Percentiles rank a stretch among this genome's conserved stretches.
phyloP scores from a whole-genome alignment of 345 rosid genomes.

The Turnera subulata region DNA sequence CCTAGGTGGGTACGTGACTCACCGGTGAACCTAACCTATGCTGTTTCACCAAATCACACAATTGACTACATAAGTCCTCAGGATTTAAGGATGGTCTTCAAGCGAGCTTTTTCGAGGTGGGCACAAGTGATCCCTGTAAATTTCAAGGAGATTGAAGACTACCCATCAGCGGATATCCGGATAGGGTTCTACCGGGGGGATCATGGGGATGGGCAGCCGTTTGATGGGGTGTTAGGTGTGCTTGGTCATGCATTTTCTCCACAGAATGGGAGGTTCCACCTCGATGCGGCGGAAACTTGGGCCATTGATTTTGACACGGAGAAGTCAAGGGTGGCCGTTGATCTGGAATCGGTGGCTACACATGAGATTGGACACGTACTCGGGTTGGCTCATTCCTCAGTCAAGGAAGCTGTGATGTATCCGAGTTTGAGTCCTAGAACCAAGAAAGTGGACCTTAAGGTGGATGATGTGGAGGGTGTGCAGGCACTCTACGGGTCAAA shows the following conservation, averaged over 20 bases:
- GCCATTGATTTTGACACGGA: slow-evolving; percentile 44
- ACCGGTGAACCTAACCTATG: slow-evolving; percentile 58
- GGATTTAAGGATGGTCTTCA: slow-evolving; percentile 45
- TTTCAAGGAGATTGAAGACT: slow-evolving; percentile 48
- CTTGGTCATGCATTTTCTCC: slow-evolving; percentile 89
- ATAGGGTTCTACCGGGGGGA: slow-evolving; percentile 62
- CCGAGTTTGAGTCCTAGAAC: slow-evolving; percentile 71
- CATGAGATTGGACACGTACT: slow-evolving; percentile 93
- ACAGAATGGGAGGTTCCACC: slow-evolving; percentile 73
- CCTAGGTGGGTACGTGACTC: slow-evolving; percentile 58
- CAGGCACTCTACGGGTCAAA: slow-evolving; percentile 72
- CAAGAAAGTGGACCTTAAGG: slow-evolving; percentile 55
- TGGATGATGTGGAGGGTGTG: slow-evolving; percentile 83
- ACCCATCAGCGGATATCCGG: slow-evolving; percentile 45
- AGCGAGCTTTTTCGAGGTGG: slow-evolving; percentile 68
- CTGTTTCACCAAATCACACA: slow-evolving; percentile 47
- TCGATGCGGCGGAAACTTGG: slow-evolving; percentile 84
- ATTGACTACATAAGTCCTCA: slow-evolving; percentile 45
- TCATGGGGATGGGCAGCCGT: slow-evolving; percentile 87
- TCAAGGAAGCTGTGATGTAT: slow-evolving; percentile 85
- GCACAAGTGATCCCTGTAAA: slow-evolving; percentile 65
- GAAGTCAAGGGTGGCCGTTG: slow-evolving; percentile 59
- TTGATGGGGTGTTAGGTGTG: slow-evolving; percentile 84
- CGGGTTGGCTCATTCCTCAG: slow-evolving; percentile 77
- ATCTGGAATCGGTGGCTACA: slow-evolving; percentile 90